Conservation (phyloP, 805 yeast genomes). For the Candida parachauliodes region DNA sequence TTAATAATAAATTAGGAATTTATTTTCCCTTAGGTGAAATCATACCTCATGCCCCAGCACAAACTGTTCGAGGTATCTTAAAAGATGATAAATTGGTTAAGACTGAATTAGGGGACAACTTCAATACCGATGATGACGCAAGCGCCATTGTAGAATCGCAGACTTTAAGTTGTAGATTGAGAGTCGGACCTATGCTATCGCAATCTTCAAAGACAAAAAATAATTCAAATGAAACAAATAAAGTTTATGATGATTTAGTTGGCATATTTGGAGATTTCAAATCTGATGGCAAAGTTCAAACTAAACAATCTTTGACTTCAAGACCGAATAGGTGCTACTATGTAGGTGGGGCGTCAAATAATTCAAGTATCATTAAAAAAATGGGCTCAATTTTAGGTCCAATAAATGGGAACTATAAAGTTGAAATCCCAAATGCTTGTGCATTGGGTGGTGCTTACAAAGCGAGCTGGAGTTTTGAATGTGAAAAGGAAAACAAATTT, state of each 20-base stretch:
- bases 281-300: constrained; percentile 50
- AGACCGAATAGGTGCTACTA: constrained; percentile 69
- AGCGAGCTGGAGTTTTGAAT: constrained; percentile 65
- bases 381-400: constrained; percentile 73
- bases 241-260: constrained; percentile 24
- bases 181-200: constrained; percentile 75
- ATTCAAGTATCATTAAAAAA: constrained; percentile 60
- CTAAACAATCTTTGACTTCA: constrained; percentile 39
- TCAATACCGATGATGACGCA: constrained; percentile 63
- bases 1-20: constrained; percentile 58
- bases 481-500: constrained; percentile 30
- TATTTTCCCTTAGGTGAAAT: constrained; percentile 91
- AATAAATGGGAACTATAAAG: constrained; percentile 58
- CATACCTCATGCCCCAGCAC: constrained; percentile 75
- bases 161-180: constrained; percentile 75
- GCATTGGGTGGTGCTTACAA: constrained; percentile 89
- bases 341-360: constrained; percentile 87
- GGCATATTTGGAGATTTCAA: constrained; percentile 38
- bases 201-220: constrained; percentile 12
- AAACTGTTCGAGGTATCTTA: constrained; percentile 51
- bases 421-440: constrained; percentile 84
- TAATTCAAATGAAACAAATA: constrained; percentile 11
- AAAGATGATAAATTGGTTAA: constrained; percentile 23
- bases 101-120: constrained; percentile 21
- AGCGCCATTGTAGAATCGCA: constrained; percentile 81